Conservation (phyloP, 768 basidiomycete genomes). For the Rhodotorula babjevae region DNA sequence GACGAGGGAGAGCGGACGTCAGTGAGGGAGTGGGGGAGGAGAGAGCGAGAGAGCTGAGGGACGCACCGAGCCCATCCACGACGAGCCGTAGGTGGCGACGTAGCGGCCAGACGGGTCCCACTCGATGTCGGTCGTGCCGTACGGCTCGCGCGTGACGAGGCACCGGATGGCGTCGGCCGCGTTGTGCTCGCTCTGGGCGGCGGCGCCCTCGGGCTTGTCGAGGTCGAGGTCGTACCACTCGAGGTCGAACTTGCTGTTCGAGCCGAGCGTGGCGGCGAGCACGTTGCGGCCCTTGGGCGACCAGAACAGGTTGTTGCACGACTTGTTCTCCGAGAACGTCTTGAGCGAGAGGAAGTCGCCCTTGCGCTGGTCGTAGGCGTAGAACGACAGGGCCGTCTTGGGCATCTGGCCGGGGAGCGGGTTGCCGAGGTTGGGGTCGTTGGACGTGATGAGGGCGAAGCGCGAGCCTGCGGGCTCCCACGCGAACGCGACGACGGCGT, state of each 20-base stretch:
- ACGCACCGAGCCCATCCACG: constrained; percentile 87
- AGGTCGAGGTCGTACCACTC: constrained; percentile 99
- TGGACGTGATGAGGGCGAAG: constrained; percentile 90
- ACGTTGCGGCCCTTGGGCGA: constrained; percentile 93
- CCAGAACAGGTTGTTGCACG: constrained; percentile 93
- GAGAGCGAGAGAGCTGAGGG: neutral
- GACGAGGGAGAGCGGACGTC: constrained; percentile 21
- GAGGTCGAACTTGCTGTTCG: constrained; percentile 88
- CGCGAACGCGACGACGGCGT: constrained; percentile 90
- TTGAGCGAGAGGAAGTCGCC: constrained; percentile 90
- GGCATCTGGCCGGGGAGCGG: constrained; percentile 85
- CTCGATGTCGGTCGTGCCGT: constrained; percentile 93
- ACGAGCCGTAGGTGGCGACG: constrained; percentile 84
- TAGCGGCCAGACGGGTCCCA: constrained; percentile 98
- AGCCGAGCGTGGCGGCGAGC: constrained; percentile 91
- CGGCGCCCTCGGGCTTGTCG: constrained; percentile 47
- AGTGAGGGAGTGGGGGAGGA: constrained; percentile 8
- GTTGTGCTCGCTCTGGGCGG: constrained; percentile 44
- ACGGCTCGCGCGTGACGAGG: constrained; percentile 83
- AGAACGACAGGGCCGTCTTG: constrained; percentile 94
- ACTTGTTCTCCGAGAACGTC: constrained; percentile 59
- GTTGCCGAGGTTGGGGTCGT: constrained; percentile 85
- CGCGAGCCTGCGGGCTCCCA: constrained; percentile 99
- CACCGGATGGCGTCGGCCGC: constrained; percentile 78
- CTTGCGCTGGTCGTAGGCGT: constrained; percentile 82